Percentiles rank a stretch among this genome's conserved stretches.
phyloP scores from a whole-genome alignment of 176 grass and related monocot species.

The Dendrocalamus sinicus region DNA sequence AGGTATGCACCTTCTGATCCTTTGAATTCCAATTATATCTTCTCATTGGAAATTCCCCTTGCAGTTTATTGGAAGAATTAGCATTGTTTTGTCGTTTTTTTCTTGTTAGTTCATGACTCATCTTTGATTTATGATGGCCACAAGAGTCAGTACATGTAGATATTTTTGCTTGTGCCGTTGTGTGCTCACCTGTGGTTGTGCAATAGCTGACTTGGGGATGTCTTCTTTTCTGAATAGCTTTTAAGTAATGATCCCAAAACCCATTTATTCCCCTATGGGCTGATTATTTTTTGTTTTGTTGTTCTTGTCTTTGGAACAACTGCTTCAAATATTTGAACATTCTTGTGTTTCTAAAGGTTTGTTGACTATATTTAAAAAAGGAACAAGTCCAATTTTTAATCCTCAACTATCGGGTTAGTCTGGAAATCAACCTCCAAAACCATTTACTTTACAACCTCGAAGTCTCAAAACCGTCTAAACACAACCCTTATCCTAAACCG shows the following conservation, averaged over 20 bases:
- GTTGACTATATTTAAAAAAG: neutral
- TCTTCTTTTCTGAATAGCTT: constrained; percentile 37
- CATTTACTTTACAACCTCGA: no score
- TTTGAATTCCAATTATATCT: constrained; percentile 4
- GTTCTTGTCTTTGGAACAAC: constrained; percentile 41
- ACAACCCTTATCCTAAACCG: no score
- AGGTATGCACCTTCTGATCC: constrained; percentile 53
- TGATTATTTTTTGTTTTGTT: constrained; percentile 41
- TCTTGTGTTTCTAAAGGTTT: constrained; percentile 24
- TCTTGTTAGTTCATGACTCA: constrained; percentile 4
- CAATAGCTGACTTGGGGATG: constrained; percentile 34
- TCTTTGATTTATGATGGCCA: constrained; percentile 40
- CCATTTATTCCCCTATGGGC: constrained; percentile 17
- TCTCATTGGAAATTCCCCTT: constrained; percentile 4
- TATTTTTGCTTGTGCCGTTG: constrained; percentile 23
- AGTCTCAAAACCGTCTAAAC: no score
- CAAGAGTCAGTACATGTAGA: constrained; percentile 12
- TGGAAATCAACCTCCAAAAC: no score
- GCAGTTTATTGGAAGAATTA: constrained; percentile 10
- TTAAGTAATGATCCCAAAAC: constrained; percentile 24
- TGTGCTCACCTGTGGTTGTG: constrained; percentile 36
- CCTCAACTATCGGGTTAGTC: no score
- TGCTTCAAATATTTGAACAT: constrained; percentile 29
- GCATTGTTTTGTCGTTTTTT: neutral
- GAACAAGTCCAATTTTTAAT: no score